These are phyloP conservation scores for Arabidopsis lyrata DNA, from an alignment of 441 rosid genomes.

Conservation along the genomic window DNA sequence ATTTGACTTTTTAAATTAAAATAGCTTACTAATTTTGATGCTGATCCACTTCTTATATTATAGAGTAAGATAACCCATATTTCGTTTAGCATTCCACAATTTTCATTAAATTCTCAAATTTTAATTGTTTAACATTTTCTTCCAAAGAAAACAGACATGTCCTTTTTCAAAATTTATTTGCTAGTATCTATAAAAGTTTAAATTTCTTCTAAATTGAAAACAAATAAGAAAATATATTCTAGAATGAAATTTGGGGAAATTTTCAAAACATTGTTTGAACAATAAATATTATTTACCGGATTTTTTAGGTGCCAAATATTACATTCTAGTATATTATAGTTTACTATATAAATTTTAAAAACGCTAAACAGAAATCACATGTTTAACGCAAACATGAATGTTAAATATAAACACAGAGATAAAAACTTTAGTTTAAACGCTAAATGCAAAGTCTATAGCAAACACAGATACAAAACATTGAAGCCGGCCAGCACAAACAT, in stretches of 20 bases:
- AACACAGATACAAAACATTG: background rate
- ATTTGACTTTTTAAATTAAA: background rate
- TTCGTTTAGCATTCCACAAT: background rate
- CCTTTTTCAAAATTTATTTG: background rate
- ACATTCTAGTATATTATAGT: background rate
- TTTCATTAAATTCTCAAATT: background rate
- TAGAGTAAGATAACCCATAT: background rate
- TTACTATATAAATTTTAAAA: background rate
- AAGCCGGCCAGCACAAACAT: background rate
- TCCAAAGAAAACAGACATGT: background rate
- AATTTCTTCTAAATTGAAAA: too few relatives aligned
- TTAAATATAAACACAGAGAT: background rate
- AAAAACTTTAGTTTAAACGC: background rate
- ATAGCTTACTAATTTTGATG: background rate
- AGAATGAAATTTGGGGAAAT: background rate
- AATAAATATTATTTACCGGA: too few relatives aligned
- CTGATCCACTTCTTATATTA: background rate
- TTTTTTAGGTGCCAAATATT: background rate
- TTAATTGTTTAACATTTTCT: background rate
- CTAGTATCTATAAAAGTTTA: too few relatives aligned
- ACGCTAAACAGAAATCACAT: too few relatives aligned
- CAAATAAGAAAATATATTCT: background rate
- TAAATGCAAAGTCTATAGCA: background rate
- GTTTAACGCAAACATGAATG: too few relatives aligned
- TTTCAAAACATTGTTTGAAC: too few relatives aligned